Evolutionary conservation across 1,139 yeast species (phyloP), one percentile per base, ranked within the genome.

Genomic region (Taiozyma sp.): DNA sequence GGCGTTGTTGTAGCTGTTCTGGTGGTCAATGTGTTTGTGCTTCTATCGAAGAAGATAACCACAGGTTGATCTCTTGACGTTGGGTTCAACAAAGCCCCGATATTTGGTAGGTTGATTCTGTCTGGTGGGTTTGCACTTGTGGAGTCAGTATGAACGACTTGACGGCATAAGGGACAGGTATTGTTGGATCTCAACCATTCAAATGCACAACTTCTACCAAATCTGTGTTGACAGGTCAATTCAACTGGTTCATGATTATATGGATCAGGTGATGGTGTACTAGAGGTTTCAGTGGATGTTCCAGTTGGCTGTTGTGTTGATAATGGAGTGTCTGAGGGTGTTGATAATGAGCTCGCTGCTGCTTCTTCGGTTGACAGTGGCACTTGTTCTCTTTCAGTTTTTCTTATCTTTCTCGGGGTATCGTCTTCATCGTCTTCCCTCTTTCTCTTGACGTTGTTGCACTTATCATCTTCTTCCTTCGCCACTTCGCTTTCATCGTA

Each of bases 131-230:
- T 45, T 14, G 45, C 45, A 8, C 37, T 39, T 49, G 59, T 58
- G 28, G 55, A 48, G 35, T 66, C 70, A 29, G 62, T 56, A 53
- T 76, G 78, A 29, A 86, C 79, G 3, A 77, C 72, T 29, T 70
- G 70, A 53, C 97, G 79, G 63, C 97, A 89, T 50, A 88, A 70
- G 0, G 97, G 97, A 65, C 97, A 89, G 1, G 88, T 80, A 35
- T 80, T 73, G 52, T 85, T 80, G 45, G 75, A 71, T 53, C 75
- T 74, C 48, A 89, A 77, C 97, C 97, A 89, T 57, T 83, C 85
- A 54, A 72, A 75, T 42, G 88, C 70, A 68, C 97, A 89, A 29
- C 77, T 76, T 55, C 80, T 75, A 5, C 96, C 96, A 70, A 88
- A 88, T 1, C 80, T 62, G 63, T 88, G 96, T 10, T 81, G 81